Conservation (phyloP, 805 yeast genomes). For the Starmerella khaoyaiensis region DNA sequence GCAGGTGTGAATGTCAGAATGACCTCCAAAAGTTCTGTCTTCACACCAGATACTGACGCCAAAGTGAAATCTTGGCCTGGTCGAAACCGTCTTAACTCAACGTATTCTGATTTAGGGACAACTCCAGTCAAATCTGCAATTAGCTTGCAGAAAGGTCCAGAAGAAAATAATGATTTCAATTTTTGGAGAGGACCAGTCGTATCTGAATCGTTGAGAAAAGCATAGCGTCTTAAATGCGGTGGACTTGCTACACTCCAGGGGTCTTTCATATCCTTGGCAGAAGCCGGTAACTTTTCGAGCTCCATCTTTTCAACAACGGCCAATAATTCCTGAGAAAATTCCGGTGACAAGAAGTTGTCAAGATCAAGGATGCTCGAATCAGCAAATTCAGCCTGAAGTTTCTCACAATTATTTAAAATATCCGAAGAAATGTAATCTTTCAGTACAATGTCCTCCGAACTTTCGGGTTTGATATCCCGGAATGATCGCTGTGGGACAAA, state of each 20-base stretch:
- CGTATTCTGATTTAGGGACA: slow-evolving; percentile 46
- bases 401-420: slow-evolving; percentile 33
- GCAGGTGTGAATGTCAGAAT: slow-evolving; percentile 74
- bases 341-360: slow-evolving; percentile 45
- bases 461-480: slow-evolving; percentile 1
- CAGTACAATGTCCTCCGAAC: slow-evolving; percentile 37
- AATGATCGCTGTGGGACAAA: slow-evolving; percentile 57
- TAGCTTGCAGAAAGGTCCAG: slow-evolving; percentile 58
- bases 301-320: slow-evolving; percentile 44
- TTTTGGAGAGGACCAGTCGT: slow-evolving; percentile 24
- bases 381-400: slow-evolving; percentile 41
- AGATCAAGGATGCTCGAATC: slow-evolving; percentile 63
- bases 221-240: slow-evolving; percentile 79
- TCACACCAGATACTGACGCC: slow-evolving; percentile 51
- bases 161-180: slow-evolving; percentile 47
- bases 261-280: slow-evolving; percentile 9
- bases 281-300: slow-evolving; percentile 17
- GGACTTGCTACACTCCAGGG: slow-evolving; percentile 93
- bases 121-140: slow-evolving; percentile 48
- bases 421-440: slow-evolving; percentile 42
- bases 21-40: slow-evolving; percentile 51
- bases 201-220: slow-evolving; percentile 51
- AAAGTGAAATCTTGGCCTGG: slow-evolving; percentile 90
- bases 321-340: slow-evolving; percentile 38
- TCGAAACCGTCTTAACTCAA: slow-evolving; percentile 72